phyloP scores from a whole-genome alignment of 176 grass and related monocot genomes.

The Ananas comosus region DNA sequence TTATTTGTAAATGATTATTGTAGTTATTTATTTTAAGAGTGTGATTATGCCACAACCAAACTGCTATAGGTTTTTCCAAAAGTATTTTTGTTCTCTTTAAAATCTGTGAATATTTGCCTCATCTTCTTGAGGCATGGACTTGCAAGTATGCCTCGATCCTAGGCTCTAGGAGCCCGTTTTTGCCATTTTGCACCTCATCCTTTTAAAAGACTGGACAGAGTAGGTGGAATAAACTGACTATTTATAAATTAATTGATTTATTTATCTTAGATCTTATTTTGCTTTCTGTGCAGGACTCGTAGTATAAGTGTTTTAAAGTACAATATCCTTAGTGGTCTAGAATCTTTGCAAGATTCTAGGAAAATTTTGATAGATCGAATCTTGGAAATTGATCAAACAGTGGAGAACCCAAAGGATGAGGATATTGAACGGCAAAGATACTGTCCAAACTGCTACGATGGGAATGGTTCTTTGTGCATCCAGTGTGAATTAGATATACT shows the following conservation, averaged over 20 bases:
- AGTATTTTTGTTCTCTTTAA: too few relatives aligned
- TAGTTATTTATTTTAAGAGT: too few relatives aligned
- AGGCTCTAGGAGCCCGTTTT: too few relatives aligned
- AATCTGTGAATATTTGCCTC: too few relatives aligned
- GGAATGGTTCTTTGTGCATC: conserved; percentile 77
- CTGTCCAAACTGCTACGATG: conserved; percentile 83
- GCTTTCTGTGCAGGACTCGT: conserved; percentile 43
- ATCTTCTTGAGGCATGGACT: too few relatives aligned
- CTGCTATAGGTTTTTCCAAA: too few relatives aligned
- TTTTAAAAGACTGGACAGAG: background rate
- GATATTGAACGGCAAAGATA: conserved; percentile 75
- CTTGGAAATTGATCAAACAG: conserved; percentile 73
- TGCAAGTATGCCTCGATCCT: too few relatives aligned
- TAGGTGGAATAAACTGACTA: background rate
- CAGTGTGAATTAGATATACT: conserved; percentile 81
- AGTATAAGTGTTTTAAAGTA: conserved; percentile 67
- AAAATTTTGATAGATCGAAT: conserved; percentile 54
- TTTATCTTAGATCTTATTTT: background rate
- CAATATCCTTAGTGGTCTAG: conserved; percentile 64
- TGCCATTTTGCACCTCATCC: conserved; percentile 5
- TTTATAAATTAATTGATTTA: background rate
- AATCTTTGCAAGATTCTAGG: conserved; percentile 68
- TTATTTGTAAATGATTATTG: too few relatives aligned
- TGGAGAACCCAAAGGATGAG: conserved; percentile 74
- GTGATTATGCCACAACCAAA: too few relatives aligned